These are phyloP conservation scores for Hanseniaspora pseudoguilliermondii DNA, from an alignment of 805 yeast species.

Conservation along the genomic window DNA sequence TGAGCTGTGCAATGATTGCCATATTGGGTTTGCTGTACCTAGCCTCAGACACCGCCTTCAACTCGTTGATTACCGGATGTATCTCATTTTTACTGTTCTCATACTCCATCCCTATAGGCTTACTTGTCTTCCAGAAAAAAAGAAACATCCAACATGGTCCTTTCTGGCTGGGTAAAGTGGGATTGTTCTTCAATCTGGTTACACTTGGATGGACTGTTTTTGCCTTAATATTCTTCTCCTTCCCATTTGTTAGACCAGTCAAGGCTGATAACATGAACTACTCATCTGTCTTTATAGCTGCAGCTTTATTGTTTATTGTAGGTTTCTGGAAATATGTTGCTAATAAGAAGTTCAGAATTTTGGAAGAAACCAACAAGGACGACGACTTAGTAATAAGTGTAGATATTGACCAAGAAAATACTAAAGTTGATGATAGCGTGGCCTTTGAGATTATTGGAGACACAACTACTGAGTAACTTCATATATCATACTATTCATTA, in stretches of 20 bases:
- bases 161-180: slow-evolving; percentile 50
- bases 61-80: slow-evolving; percentile 52
- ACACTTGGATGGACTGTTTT: slow-evolving; percentile 46
- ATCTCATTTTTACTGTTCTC: slow-evolving; percentile 48
- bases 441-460: neutral
- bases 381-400: neutral
- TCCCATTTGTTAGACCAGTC: slow-evolving; percentile 55
- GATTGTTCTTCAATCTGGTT: slow-evolving; percentile 39
- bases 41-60: slow-evolving; percentile 57
- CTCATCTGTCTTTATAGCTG: slow-evolving; percentile 43
- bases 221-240: slow-evolving; percentile 46
- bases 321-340: slow-evolving; percentile 42
- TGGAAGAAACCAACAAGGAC: slow-evolving; percentile 20
- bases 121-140: slow-evolving; percentile 31
- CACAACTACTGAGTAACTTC: neutral
- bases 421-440: neutral
- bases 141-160: slow-evolving; percentile 45
- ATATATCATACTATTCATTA: too few species aligned
- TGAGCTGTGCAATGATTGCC: slow-evolving; percentile 42
- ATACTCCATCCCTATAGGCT: slow-evolving; percentile 44
- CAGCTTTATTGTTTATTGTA: slow-evolving; percentile 33
- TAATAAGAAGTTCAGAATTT: slow-evolving; percentile 24
- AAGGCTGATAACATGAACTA: slow-evolving; percentile 54
- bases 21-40: slow-evolving; percentile 47
- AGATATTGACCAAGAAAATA: neutral